Evolutionary conservation across 495 filamentous ascomycete species (phyloP), one percentile per base, ranked within the genome.

Genomic region (Beverwykella pulmonaria): DNA sequence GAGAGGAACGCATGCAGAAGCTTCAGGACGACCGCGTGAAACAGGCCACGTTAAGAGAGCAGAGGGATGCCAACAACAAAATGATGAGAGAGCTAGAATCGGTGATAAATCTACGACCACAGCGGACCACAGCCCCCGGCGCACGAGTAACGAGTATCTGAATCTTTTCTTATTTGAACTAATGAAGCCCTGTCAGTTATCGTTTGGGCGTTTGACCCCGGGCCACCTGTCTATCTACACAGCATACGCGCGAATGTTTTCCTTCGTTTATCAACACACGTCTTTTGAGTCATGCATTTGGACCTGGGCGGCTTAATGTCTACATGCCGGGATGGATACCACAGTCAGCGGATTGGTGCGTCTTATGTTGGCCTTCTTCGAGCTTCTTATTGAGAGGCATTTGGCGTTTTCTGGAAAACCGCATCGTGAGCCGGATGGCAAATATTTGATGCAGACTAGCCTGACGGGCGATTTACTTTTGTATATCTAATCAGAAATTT

Each of bases 61-160:
- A 87, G 68, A 74, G 81, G 17, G 91, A 96, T 57, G 90, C 92
- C 1, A 92, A 86, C 61, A 89, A 89, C 25, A 88, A 88, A 65
- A 93, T 98, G 91, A 82, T 98, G 68, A 88, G 87, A 71, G 94
- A 98, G 74, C 80, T 98, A 67, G 90, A 96, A 76, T 90, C 88
- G 76, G 92, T 92, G 10, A 92, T 96, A 65, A 91, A 92, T 75
- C 80, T 92, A 62, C 79, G 91, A 61, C 88, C 90, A 44, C 79
- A 75, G 77, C 60, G 77, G 73, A 56, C 19, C 27, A 44, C 20
- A 6, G 23, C 23, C 17, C 15, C 44, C 19, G 67, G 67, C 12
- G 53, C 8, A 46, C 63, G 67, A 52, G 41, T 64, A 53, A 69
- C 60, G 60, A 69, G 67, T 41, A 23, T 69, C 47, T 69, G 53